Conservation (phyloP, 1,284 basidiomycete species). For the Moesziomyces sp. region DNA sequence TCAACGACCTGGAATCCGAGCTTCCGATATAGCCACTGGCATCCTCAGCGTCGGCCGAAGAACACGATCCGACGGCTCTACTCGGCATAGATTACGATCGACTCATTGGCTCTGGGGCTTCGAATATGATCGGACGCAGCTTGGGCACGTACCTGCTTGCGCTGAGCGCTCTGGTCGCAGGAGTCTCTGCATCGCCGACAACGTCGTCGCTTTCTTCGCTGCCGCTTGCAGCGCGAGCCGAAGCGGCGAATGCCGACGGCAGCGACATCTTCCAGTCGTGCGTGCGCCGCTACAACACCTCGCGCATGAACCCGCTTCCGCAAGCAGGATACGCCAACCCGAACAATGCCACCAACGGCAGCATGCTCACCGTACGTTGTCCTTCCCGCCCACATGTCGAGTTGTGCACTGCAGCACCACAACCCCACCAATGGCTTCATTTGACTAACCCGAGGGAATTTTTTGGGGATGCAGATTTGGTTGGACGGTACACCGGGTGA, state of each 20-base stretch:
- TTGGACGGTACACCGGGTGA: conserved; percentile 56
- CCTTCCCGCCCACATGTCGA: conserved; percentile 22
- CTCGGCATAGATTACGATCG: too few relatives aligned
- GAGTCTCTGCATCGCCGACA: conserved; percentile 8
- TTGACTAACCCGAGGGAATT: too few relatives aligned
- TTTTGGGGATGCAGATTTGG: conserved; percentile 27
- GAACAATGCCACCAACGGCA: conserved; percentile 41
- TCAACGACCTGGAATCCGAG: too few relatives aligned
- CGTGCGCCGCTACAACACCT: conserved; percentile 41
- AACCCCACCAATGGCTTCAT: too few relatives aligned
- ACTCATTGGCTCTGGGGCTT: too few relatives aligned
- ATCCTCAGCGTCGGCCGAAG: too few relatives aligned
- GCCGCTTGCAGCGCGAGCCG: conserved; percentile 5
- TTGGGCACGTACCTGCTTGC: conserved; percentile 2
- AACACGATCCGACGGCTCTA: too few relatives aligned
- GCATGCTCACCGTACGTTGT: conserved; percentile 45
- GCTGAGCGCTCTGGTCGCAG: conserved; percentile 7
- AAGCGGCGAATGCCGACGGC: conserved; percentile 11
- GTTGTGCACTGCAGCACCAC: background rate
- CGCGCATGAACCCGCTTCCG: conserved; percentile 41
- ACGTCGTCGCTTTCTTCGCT: conserved; percentile 22
- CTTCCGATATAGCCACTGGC: too few relatives aligned
- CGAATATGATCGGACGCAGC: too few relatives aligned
- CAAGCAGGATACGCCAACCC: conserved; percentile 37
- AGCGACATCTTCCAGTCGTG: conserved; percentile 34